Evolutionary conservation across 1,284 basidiomycete species (phyloP).

Genomic region (Cryptococcus sp.): DNA sequence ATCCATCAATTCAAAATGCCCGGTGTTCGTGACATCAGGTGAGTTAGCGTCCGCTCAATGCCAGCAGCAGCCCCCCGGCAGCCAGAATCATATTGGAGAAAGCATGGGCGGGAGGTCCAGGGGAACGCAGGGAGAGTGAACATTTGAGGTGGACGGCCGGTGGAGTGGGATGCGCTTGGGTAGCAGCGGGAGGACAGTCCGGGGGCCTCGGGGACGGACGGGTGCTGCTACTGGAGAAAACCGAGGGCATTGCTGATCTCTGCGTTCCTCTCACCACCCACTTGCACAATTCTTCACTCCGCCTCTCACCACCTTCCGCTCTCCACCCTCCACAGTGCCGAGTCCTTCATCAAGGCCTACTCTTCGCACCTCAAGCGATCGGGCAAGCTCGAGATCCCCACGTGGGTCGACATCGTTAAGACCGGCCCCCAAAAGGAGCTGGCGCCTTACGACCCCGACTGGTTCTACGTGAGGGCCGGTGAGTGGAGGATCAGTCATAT

Average conservation of each 20-base stretch:
- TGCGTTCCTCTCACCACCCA: neutral
- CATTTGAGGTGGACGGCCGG: neutral
- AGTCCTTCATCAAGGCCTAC: slow-evolving; percentile 74
- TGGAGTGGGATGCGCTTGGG: neutral
- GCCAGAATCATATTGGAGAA: neutral
- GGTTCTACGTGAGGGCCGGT: slow-evolving; percentile 99
- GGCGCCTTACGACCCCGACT: slow-evolving; percentile 97
- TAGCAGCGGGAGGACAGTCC: neutral
- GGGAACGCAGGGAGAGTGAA: neutral
- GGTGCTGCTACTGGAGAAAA: neutral
- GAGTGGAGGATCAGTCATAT: slow-evolving; percentile 38
- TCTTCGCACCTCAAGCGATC: slow-evolving; percentile 72
- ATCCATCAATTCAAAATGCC: slow-evolving; percentile 64
- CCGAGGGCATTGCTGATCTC: neutral
- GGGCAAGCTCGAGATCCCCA: slow-evolving; percentile 85
- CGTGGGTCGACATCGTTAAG: slow-evolving; percentile 99
- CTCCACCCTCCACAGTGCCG: slow-evolving; percentile 50
- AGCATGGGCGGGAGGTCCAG: neutral
- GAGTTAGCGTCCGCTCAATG: slow-evolving; percentile 30
- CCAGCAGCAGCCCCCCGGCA: neutral
- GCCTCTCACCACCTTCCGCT: neutral
- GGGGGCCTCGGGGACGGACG: neutral
- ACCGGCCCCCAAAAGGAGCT: slow-evolving; percentile 98
- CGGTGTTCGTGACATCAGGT: slow-evolving; percentile 89
- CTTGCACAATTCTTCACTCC: too few species aligned